Conservation (phyloP, 345 rosid species). For the Lagerstroemia speciosa region DNA sequence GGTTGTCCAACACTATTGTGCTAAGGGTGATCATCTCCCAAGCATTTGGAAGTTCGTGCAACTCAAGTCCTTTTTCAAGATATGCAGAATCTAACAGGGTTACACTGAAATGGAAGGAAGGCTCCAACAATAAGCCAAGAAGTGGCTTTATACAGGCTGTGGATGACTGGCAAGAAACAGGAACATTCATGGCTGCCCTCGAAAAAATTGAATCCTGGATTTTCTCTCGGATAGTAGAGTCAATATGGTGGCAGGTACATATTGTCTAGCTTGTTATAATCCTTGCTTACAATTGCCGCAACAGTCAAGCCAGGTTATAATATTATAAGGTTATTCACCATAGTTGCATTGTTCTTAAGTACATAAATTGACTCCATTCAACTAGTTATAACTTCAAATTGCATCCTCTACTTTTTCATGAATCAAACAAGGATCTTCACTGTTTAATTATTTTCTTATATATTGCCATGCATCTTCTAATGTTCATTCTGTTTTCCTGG, state of each 20-base stretch:
- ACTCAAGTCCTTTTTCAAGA: constrained; percentile 30
- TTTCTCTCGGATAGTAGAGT: constrained; percentile 84
- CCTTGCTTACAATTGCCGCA: not conserved
- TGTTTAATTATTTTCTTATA: not conserved
- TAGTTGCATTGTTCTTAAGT: not conserved
- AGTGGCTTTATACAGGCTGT: constrained; percentile 37
- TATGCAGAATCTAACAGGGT: constrained; percentile 38
- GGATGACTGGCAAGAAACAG: constrained; percentile 92
- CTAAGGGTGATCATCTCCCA: constrained; percentile 68
- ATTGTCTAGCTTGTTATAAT: not conserved
- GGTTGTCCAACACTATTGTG: constrained; percentile 82
- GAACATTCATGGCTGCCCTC: constrained; percentile 59
- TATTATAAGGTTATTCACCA: not conserved
- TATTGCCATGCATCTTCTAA: not conserved
- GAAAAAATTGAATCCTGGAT: constrained; percentile 86
- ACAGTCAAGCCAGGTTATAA: not conserved
- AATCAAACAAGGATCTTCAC: too few relatives aligned
- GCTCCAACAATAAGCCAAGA: constrained; percentile 23
- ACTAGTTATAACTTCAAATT: too few relatives aligned
- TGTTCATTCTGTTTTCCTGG: not conserved
- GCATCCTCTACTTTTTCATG: too few relatives aligned
- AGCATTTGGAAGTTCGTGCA: constrained; percentile 57
- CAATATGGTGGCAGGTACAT: constrained; percentile 98
- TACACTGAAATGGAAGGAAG: constrained; percentile 42
- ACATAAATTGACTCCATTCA: not conserved